These are phyloP conservation scores for Leccinum fallax DNA, from an alignment of 1,284 basidiomycete species.

Conservation along the genomic window DNA sequence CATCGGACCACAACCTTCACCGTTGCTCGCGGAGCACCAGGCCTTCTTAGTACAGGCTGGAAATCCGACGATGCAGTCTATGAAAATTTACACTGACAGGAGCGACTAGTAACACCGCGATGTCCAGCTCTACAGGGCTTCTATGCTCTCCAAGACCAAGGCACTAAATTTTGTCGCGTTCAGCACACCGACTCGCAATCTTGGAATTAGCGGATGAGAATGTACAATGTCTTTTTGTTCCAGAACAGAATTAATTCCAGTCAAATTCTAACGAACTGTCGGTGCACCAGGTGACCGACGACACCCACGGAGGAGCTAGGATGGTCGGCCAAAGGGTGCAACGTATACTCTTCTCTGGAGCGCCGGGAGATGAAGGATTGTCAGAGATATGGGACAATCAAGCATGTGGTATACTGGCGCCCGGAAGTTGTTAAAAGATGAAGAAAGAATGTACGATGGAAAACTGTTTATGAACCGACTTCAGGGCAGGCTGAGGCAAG, in stretches of 20 bases:
- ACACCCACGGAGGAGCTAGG: constrained; percentile 46
- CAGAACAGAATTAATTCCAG: no score
- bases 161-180: not conserved
- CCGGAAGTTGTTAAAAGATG: constrained; percentile 70
- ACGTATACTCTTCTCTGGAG: constrained; percentile 53
- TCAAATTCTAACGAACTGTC: constrained; percentile 36
- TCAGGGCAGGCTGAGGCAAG: constrained; percentile 47
- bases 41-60: no score
- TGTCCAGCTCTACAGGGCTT: no score
- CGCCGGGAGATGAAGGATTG: constrained; percentile 55
- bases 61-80: no score
- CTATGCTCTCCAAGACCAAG: not conserved
- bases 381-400: constrained; percentile 40
- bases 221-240: not conserved
- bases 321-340: constrained; percentile 67
- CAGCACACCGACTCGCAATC: not conserved
- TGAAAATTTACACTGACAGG: no score
- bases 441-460: constrained; percentile 17
- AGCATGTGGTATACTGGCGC: constrained; percentile 60
- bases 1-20: no score
- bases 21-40: not conserved
- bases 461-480: constrained; percentile 6
- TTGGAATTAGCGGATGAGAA: not conserved
- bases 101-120: no score
- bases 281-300: constrained; percentile 67